phyloP scores from a whole-genome alignment of 2,329 filamentous ascomycete genomes.

The Nakataea oryzae region DNA sequence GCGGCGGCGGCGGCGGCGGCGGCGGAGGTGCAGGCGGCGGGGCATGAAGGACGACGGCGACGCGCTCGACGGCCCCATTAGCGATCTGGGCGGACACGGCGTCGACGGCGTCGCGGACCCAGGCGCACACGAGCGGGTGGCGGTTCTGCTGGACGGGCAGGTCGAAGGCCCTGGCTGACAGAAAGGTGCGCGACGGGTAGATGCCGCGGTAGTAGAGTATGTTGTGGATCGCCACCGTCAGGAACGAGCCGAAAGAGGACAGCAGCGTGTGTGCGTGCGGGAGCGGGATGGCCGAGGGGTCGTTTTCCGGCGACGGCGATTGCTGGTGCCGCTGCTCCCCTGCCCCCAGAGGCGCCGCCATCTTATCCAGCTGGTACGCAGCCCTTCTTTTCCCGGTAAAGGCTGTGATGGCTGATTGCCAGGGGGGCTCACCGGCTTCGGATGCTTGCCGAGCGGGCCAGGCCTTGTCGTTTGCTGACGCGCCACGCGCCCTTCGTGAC shows the following conservation, averaged over 20 bases:
- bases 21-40: conserved; percentile 6
- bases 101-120: conserved; percentile 71
- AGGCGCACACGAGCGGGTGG: conserved; percentile 75
- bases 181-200: conserved; percentile 70
- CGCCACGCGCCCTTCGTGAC: not conserved
- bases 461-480: not conserved
- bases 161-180: conserved; percentile 72
- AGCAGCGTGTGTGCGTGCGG: conserved; percentile 47
- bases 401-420: not conserved
- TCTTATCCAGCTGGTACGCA: not conserved
- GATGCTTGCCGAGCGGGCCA: not conserved
- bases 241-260: conserved; percentile 64
- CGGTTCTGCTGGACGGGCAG: conserved; percentile 76
- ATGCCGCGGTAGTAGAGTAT: conserved; percentile 74
- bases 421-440: not conserved
- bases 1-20: not conserved
- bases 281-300: conserved; percentile 16
- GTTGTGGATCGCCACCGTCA: conserved; percentile 74
- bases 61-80: conserved; percentile 33
- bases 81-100: conserved; percentile 63
- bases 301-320: not conserved
- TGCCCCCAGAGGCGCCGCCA: not conserved
- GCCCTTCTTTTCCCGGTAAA: not conserved
- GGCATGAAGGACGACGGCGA: conserved; percentile 38
- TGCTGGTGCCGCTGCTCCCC: too few species aligned